These are phyloP conservation scores for Millerago galiae DNA, from an alignment of 805 yeast species.

Conservation along the genomic window DNA sequence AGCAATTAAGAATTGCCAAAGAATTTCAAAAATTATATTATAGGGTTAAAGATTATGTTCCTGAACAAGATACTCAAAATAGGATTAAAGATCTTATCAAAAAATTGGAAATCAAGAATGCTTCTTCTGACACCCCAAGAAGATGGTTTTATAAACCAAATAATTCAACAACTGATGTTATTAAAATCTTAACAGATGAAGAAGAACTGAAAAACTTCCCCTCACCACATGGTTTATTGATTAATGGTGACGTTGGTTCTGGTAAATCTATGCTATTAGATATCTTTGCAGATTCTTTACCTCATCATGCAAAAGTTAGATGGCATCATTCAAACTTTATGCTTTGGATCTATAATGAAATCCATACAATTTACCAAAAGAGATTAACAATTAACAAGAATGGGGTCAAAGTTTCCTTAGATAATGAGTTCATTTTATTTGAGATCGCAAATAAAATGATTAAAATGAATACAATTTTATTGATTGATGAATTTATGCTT, in stretches of 20 bases:
- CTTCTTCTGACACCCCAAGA: neutral
- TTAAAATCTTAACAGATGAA: conserved; percentile 50
- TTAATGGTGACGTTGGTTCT: conserved; percentile 66
- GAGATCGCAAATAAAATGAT: conserved; percentile 65
- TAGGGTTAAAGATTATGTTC: conserved; percentile 52
- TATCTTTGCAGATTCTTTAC: conserved; percentile 59
- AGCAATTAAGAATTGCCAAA: conserved; percentile 56
- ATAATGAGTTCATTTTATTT: conserved; percentile 57
- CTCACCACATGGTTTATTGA: conserved; percentile 58
- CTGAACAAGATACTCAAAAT: conserved; percentile 24
- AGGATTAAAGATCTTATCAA: conserved; percentile 24
- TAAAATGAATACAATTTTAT: conserved; percentile 46
- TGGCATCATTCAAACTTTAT: conserved; percentile 71
- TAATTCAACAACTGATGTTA: conserved; percentile 31
- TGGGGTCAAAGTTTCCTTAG: conserved; percentile 33
- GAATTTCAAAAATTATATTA: conserved; percentile 56
- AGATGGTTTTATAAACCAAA: conserved; percentile 6
- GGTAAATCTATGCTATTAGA: conserved; percentile 74
- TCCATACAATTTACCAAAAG: conserved; percentile 47
- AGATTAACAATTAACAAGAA: conserved; percentile 28
- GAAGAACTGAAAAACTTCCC: conserved; percentile 48
- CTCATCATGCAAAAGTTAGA: conserved; percentile 55
- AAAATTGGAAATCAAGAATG: conserved; percentile 23
- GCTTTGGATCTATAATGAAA: conserved; percentile 58
- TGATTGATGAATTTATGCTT: conserved; percentile 70